Percentiles rank a stretch among this genome's conserved stretches.
phyloP scores from a whole-genome alignment of 1,284 basidiomycete species.

The Inonotus obliquus region DNA sequence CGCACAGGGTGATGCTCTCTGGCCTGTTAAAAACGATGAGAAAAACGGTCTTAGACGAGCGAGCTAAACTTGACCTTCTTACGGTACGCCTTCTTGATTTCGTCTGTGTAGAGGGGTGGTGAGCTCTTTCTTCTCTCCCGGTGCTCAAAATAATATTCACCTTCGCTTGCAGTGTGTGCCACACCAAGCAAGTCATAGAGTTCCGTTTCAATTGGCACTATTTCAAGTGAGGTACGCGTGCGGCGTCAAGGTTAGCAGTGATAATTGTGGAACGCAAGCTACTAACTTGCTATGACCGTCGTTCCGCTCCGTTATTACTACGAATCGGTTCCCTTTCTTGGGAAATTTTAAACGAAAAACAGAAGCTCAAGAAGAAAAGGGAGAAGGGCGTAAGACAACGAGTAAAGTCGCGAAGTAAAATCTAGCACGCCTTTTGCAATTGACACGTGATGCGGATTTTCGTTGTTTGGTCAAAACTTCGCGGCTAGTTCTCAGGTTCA shows the following conservation, averaged over 20 bases:
- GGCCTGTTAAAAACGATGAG: constrained; percentile 48
- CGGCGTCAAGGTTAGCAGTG: not conserved
- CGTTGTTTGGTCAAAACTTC: no score
- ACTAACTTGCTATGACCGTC: not conserved
- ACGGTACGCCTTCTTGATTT: constrained; percentile 91
- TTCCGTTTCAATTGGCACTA: constrained; percentile 70
- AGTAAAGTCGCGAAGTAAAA: no score
- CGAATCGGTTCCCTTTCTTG: no score
- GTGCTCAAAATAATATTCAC: constrained; percentile 33
- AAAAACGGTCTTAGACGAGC: constrained; percentile 15
- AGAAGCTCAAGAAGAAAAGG: no score
- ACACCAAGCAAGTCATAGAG: constrained; percentile 82
- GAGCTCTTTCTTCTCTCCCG: constrained; percentile 10
- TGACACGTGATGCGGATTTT: no score
- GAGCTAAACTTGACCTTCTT: constrained; percentile 53
- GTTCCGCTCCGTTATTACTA: no score
- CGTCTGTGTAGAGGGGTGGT: constrained; percentile 39
- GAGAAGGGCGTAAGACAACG: no score
- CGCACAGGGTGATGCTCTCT: constrained; percentile 87
- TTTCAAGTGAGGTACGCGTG: not conserved
- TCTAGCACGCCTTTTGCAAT: no score
- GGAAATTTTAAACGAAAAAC: no score
- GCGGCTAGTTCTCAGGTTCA: no score
- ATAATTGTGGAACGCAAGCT: not conserved
- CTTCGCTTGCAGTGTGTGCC: constrained; percentile 61